These are phyloP conservation scores for Piper longum DNA, from an alignment of 164 flowering plant species.

Conservation along the genomic window DNA sequence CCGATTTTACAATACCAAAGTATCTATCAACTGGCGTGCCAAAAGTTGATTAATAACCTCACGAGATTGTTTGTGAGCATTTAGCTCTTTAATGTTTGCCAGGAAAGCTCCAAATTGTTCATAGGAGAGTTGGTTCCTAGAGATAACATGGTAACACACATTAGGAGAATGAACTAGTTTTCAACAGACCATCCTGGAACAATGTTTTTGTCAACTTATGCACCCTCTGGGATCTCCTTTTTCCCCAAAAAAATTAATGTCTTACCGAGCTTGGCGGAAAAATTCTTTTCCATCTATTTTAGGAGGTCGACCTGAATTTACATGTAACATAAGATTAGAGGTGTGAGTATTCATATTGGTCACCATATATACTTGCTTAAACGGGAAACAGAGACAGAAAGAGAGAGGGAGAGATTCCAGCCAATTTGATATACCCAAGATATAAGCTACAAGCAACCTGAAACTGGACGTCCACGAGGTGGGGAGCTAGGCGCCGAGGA, in stretches of 20 bases:
- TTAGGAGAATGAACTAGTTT: background rate
- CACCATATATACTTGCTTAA: background rate
- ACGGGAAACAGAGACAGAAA: background rate
- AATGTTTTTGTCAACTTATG: background rate
- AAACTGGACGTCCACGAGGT: conserved; percentile 54
- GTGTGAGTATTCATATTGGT: background rate
- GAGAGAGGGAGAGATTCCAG: background rate
- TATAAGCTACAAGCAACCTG: conserved; percentile 31
- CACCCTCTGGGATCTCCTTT: background rate
- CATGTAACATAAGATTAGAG: background rate
- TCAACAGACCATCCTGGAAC: no score
- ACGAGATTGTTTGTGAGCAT: conserved; percentile 85
- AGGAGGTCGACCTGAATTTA: conserved; percentile 44
- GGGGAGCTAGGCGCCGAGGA: conserved; percentile 96
- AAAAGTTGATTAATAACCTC: conserved; percentile 38
- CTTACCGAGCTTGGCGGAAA: conserved; percentile 87
- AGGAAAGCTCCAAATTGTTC: conserved; percentile 93
- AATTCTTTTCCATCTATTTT: conserved; percentile 95
- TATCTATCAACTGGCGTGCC: background rate
- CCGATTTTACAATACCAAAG: background rate
- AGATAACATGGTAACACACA: conserved; percentile 4
- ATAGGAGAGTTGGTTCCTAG: conserved; percentile 80
- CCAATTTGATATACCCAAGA: background rate
- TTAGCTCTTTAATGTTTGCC: conserved; percentile 83
- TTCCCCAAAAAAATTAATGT: conserved; percentile 1